These are phyloP conservation scores for Neurospora sp. DNA, from an alignment of 495 filamentous ascomycete genomes.

Conservation along the genomic window DNA sequence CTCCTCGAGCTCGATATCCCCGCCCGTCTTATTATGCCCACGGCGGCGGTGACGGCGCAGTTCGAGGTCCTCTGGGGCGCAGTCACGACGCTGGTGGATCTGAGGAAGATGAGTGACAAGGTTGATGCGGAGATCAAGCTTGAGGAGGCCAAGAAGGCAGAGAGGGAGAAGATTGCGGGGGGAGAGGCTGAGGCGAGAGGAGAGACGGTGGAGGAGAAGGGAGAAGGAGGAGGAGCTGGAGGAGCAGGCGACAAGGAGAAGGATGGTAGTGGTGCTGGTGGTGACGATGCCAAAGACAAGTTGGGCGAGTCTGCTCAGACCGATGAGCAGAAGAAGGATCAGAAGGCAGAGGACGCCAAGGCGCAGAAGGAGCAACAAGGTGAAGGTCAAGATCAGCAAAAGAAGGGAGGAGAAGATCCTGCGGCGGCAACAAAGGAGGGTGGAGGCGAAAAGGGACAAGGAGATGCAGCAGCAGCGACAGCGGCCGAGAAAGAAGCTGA, in stretches of 20 bases:
- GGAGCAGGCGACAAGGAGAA: background rate
- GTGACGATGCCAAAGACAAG: background rate
- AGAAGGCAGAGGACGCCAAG: background rate
- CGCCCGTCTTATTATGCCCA: conserved; percentile 73
- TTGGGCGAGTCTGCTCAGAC: conserved; percentile 4
- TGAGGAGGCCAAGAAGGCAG: conserved; percentile 52
- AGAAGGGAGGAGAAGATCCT: background rate
- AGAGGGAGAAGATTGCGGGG: conserved; percentile 40
- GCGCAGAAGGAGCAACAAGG: background rate
- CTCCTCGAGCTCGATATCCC: conserved; percentile 75
- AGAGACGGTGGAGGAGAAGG: conserved; percentile 5
- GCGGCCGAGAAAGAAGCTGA: background rate
- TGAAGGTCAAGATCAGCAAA: background rate
- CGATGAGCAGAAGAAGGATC: conserved; percentile 7
- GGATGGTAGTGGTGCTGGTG: background rate
- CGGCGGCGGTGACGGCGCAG: conserved; percentile 62
- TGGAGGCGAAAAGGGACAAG: background rate
- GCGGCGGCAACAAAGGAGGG: background rate
- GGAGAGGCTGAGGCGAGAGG: conserved; percentile 11
- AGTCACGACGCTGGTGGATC: conserved; percentile 68
- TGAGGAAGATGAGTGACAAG: conserved; percentile 76
- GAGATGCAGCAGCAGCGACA: background rate
- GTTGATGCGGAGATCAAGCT: conserved; percentile 73
- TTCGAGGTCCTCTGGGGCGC: conserved; percentile 71
- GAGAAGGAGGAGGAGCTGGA: background rate